phyloP scores from a whole-genome alignment of 345 rosid genomes.

The Eucalyptus cloeziana region DNA sequence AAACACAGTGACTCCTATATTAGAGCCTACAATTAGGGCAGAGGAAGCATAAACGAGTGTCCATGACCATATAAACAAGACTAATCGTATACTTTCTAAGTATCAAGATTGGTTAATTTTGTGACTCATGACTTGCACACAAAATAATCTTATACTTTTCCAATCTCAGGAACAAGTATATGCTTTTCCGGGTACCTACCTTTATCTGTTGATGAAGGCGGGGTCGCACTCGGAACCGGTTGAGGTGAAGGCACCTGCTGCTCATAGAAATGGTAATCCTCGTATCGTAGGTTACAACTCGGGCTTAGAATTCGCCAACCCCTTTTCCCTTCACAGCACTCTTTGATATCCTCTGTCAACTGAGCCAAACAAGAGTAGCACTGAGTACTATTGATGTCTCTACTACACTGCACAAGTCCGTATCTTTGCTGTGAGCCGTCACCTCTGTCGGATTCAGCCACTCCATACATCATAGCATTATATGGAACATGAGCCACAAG shows the following conservation, averaged over 20 bases:
- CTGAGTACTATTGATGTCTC: conserved; percentile 4
- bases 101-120: background rate
- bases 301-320: conserved; percentile 21
- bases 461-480: background rate
- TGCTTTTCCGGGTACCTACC: background rate
- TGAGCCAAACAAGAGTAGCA: conserved; percentile 3
- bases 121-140: background rate
- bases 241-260: background rate
- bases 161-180: background rate
- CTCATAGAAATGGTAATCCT: background rate
- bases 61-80: background rate
- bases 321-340: conserved; percentile 3
- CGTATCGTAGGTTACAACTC: conserved; percentile 20
- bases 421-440: background rate
- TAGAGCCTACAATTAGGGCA: background rate
- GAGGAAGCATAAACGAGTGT: background rate
- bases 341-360: background rate
- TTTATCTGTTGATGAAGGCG: background rate
- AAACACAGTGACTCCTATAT: background rate
- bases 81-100: background rate
- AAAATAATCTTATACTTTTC: background rate
- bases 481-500: background rate
- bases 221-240: background rate
- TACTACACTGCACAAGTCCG: conserved; percentile 20
- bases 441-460: background rate